A percentile compares a stretch with the other conserved stretches of the same genome.
These are phyloP conservation scores for Erigeron philadelphicus DNA, from an alignment of 140 eudicot genomes.

Conservation along the genomic window DNA sequence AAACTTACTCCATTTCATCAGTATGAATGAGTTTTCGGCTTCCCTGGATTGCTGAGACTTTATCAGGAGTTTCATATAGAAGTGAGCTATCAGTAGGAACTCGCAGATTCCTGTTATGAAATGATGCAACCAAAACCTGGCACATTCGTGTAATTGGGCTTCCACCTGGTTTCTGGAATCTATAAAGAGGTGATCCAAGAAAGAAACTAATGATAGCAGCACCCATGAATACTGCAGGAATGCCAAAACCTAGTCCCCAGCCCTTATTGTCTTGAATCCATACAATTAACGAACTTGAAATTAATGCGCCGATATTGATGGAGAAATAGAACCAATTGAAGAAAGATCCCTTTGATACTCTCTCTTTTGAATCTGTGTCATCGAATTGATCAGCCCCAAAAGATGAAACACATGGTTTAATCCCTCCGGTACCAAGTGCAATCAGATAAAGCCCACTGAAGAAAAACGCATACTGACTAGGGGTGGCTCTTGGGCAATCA, in stretches of 20 bases:
- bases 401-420: slow-evolving; percentile 60
- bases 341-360: slow-evolving; percentile 41
- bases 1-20: slow-evolving; percentile 33
- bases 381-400: slow-evolving; percentile 65
- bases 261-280: slow-evolving; percentile 56
- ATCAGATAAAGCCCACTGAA: slow-evolving; percentile 40
- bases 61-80: slow-evolving; percentile 35
- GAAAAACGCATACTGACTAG: slow-evolving; percentile 36
- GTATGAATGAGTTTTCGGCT: slow-evolving; percentile 47
- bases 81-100: slow-evolving; percentile 34
- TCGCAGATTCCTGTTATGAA: slow-evolving; percentile 29
- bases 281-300: slow-evolving; percentile 39
- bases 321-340: slow-evolving; percentile 60
- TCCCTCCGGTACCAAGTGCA: slow-evolving; percentile 50
- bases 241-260: slow-evolving; percentile 53
- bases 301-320: slow-evolving; percentile 37
- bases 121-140: slow-evolving; percentile 50
- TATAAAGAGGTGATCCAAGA: slow-evolving; percentile 43
- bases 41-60: slow-evolving; percentile 30
- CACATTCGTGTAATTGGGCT: slow-evolving; percentile 48
- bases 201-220: slow-evolving; percentile 40
- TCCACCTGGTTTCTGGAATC: slow-evolving; percentile 52
- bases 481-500: slow-evolving; percentile 33
- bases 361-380: slow-evolving; percentile 42
- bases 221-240: slow-evolving; percentile 42